Base-by-base conservation (phyloP, 768 basidiomycete genomes). In the Naganishia vaughanmartiniae region DNA sequence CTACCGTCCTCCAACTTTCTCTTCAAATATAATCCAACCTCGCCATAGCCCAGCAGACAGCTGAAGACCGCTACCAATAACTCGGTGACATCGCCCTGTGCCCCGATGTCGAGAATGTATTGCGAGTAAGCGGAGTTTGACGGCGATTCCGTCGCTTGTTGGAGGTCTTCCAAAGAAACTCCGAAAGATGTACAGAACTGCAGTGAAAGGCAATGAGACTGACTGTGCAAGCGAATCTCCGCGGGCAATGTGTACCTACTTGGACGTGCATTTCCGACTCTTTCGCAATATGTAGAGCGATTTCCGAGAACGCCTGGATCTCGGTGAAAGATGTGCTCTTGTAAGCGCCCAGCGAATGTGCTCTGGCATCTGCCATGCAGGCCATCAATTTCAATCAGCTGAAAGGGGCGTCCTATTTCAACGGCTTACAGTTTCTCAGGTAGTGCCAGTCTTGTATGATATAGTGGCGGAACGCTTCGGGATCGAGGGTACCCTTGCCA, bases 21-120 rank as follows among this genome's bases (percentile, higher is more conserved):
- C 78, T 87, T 85, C 36, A 97, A 82, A 88, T 92, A 91, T 48
- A 91, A 81, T 0, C 93, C 93, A 0, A 93, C 91, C 78, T 95
- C 91, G 14, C 93, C 93, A 77, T 96, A 97, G 2, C 93, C 94
- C 0, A 95, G 82, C 11, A 95, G 83, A 78, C 94, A 97, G 10
- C 91, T 89, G 12, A 90, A 87, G 0, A 93, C 84, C 0, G 91
- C 89, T 82, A 96, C 88, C n/a, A 89, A 77, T 6, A 94, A 82
- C 71, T 86, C 88, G 42, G 86, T 85, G 4, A 85, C 79, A 76
- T 93, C 91, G 0, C 91, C 91, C 87, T 90, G 83, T 84, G 87
- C 74, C 0, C 91, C 92, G 0, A 87, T 83, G 79, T 95, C 90
- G 28, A 96, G 82, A 33, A 96, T 84, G 81, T 89, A 97, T 10